A percentile compares a stretch with the other conserved stretches of the same genome.
These are phyloP conservation scores for Talaromyces pinophilus DNA, from an alignment of 2,329 filamentous ascomycete species.

Conservation along the genomic window DNA sequence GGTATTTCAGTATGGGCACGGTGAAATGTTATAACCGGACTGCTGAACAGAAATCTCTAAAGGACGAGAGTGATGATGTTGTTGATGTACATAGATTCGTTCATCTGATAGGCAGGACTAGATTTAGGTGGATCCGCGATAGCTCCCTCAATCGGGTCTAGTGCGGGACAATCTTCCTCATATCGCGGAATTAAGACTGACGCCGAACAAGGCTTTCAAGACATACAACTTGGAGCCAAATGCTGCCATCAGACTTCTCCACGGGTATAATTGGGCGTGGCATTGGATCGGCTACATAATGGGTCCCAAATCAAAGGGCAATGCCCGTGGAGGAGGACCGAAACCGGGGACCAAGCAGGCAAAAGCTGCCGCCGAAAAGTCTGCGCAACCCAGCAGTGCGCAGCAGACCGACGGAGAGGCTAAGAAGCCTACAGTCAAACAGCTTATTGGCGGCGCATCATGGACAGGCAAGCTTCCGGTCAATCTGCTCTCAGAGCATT, in stretches of 20 bases:
- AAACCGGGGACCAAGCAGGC: conserved; percentile 45
- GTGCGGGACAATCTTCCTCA: conserved; percentile 32
- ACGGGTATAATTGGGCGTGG: conserved; percentile 27
- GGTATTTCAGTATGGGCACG: neutral
- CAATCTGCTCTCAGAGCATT: conserved; percentile 90
- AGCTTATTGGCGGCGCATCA: conserved; percentile 88
- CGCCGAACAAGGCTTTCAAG: neutral
- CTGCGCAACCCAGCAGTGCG: conserved; percentile 35
- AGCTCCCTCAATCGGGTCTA: conserved; percentile 30
- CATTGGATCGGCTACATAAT: conserved; percentile 31
- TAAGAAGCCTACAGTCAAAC: conserved; percentile 65
- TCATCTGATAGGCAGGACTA: neutral
- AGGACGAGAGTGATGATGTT: neutral
- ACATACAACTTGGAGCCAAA: conserved; percentile 8
- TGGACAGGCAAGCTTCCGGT: conserved; percentile 98
- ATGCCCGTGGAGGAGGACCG: conserved; percentile 38
- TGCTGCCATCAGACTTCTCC: conserved; percentile 24
- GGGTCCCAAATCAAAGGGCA: conserved; percentile 46
- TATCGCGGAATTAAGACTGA: conserved; percentile 1
- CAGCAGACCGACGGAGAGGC: conserved; percentile 42
- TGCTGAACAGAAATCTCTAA: neutral
- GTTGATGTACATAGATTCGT: neutral
- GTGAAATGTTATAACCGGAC: neutral
- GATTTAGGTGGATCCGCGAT: conserved; percentile 2
- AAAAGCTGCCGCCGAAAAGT: conserved; percentile 41